phyloP scores from a whole-genome alignment of 208 protist species.

The Leishmania arabica region DNA sequence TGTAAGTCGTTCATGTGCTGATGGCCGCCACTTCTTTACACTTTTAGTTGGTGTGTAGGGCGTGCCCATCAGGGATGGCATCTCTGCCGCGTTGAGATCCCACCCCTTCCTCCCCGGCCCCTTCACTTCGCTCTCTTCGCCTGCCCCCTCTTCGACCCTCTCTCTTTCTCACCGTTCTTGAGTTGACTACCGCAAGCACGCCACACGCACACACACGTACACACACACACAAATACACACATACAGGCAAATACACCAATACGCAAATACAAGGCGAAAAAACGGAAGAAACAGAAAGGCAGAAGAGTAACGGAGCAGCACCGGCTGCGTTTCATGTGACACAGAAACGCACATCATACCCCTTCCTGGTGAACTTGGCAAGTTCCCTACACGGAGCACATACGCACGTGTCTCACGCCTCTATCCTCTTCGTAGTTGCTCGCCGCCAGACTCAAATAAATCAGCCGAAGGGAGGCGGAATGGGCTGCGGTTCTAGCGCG shows the following conservation, averaged over 20 bases:
- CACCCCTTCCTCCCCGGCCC: neutral
- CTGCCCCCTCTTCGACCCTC: neutral
- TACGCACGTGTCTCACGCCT: neutral
- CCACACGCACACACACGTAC: neutral
- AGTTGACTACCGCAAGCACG: neutral
- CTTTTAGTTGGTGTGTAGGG: neutral
- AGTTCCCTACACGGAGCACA: neutral
- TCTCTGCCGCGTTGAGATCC: neutral
- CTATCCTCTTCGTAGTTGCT: neutral
- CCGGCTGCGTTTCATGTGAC: neutral
- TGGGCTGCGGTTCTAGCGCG: slow-evolving; percentile 28
- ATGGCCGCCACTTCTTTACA: neutral
- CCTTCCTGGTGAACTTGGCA: neutral
- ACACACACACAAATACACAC: neutral
- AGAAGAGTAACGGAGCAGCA: neutral
- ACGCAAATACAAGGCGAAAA: neutral
- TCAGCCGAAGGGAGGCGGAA: neutral
- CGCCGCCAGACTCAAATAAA: neutral
- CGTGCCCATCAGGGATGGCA: neutral
- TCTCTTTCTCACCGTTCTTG: neutral
- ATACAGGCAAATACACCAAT: neutral
- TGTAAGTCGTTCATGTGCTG: neutral
- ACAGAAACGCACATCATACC: neutral
- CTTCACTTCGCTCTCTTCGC: neutral
- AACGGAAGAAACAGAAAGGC: neutral